Base-by-base conservation (phyloP, 768 basidiomycete genomes). In the Boletus tylopilopsis region DNA sequence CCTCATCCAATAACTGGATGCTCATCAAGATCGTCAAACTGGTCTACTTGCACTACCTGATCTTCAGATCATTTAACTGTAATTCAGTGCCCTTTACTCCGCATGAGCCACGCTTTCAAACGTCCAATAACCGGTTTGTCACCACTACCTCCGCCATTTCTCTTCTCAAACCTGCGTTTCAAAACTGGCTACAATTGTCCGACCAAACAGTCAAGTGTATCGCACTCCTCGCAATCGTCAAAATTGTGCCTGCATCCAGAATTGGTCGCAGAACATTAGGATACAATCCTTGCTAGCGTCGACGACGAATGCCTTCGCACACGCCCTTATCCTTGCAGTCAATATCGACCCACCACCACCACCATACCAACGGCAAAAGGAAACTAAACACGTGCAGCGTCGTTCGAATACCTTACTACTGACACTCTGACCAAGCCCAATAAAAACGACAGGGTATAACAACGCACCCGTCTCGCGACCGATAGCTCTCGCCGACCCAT, bases 1-100 rank as follows among this genome's bases (percentile, higher is more conserved):
- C 86, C 2, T 93, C 93, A 11, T 87, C 90, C 10, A 98, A 99
- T 68, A 99, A 99, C 60, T 99, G 96, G 96, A 95, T 98, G 91
- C 78, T 99, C 51, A 99, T 99, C 68, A 99, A 99, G 71, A 87
- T 98, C 46, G 85, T 98, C 65, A 99, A 99, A 71, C 69, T 98
- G 67, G 95, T 94, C 68, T 60, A 77, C 62, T 50, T 13, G 24
- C n/a, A 36, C 19, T 25, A 21, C 12, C 41, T 50, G 24, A 30
- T 4, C 18, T 37, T 25, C n/a, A 4, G 9, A 4, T 16, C 18
- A 30, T 11, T 10, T 30, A 46, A 51, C 10, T 32, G 6, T 61
- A 98, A 95, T 97, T 99, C 71, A 94, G 95, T 19, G 84, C 87
- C 16, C 70, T 99, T n/a, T 18, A 90, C 90, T 2, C 95, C 96